Conservation (phyloP, 2,329 filamentous ascomycete genomes). For the Chaetomiaceae sp. region DNA sequence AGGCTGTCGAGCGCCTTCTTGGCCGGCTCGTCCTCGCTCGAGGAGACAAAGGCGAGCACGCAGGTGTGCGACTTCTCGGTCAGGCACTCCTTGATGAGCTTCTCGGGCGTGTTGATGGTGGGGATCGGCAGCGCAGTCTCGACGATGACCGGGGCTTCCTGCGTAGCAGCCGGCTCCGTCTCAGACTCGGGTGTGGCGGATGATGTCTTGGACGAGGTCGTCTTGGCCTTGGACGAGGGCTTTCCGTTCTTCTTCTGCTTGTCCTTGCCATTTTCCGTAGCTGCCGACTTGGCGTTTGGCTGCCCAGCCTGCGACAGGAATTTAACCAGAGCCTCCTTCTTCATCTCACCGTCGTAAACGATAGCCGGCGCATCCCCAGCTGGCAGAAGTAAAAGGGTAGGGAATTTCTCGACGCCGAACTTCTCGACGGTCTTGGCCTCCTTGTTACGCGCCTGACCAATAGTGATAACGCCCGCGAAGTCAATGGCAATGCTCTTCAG, state of each 20-base stretch:
- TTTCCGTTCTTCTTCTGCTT: conserved; percentile 36
- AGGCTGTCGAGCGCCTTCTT: conserved; percentile 58
- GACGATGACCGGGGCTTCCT: conserved; percentile 44
- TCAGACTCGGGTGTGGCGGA: conserved; percentile 39
- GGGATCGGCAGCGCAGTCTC: conserved; percentile 59
- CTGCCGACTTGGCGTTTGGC: conserved; percentile 71
- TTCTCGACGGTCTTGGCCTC: conserved; percentile 65
- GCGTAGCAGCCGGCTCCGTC: conserved; percentile 33
- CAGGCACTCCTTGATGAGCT: conserved; percentile 68
- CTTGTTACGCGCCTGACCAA: conserved; percentile 81
- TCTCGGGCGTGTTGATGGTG: conserved; percentile 57
- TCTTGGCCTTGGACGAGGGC: conserved; percentile 19
- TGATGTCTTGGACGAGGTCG: conserved; percentile 20
- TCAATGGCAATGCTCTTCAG: conserved; percentile 85
- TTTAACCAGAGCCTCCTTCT: conserved; percentile 73
- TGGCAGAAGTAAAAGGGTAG: conserved; percentile 74
- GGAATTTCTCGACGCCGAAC: conserved; percentile 74
- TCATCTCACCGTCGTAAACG: conserved; percentile 75
- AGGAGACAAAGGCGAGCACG: conserved; percentile 67
- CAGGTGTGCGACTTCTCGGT: conserved; percentile 74
- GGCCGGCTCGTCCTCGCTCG: conserved; percentile 45
- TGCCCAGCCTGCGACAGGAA: conserved; percentile 76
- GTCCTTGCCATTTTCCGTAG: too few relatives aligned
- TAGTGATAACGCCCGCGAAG: conserved; percentile 71
- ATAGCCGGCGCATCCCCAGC: conserved; percentile 63